Evolutionary conservation across 1,284 basidiomycete genomes (phyloP).

Genomic region (Naganishia sp.): DNA sequence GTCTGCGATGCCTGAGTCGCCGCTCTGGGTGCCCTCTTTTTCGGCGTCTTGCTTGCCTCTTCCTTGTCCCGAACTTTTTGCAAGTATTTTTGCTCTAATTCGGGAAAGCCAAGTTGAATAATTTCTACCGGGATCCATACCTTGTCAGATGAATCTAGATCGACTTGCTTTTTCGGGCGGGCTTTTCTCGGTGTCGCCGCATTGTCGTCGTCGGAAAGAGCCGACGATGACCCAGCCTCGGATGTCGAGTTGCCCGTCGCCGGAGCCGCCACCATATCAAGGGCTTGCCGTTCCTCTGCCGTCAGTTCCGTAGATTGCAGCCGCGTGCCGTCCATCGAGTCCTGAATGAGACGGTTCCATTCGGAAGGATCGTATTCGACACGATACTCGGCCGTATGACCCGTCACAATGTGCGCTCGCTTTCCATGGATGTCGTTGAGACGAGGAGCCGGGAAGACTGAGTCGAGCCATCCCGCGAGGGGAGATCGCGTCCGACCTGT

Average conservation of each 20-base stretch:
- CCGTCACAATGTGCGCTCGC: conserved; percentile 41
- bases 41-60: conserved; percentile 26
- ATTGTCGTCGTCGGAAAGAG: conserved; percentile 4
- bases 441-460: conserved; percentile 35
- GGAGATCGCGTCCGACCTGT: conserved; percentile 9
- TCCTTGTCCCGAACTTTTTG: conserved; percentile 26
- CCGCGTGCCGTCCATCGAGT: conserved; percentile 45
- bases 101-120: conserved; percentile 26
- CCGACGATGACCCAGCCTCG: conserved; percentile 23
- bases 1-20: conserved; percentile 4
- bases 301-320: conserved; percentile 23
- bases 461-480: not conserved
- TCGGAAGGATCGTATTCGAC: conserved; percentile 40
- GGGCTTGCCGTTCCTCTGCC: conserved; percentile 11
- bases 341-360: conserved; percentile 39
- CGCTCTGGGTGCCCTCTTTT: conserved; percentile 6
- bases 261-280: conserved; percentile 20
- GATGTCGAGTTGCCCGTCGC: conserved; percentile 15
- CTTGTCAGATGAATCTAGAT: conserved; percentile 25
- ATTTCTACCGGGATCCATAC: conserved; percentile 31
- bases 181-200: conserved; percentile 4
- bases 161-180: conserved; percentile 16
- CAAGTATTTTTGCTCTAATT: conserved; percentile 26
- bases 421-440: conserved; percentile 43
- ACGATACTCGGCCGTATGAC: conserved; percentile 44